phyloP scores from a whole-genome alignment of 1,139 yeast genomes.

The Debaryomyces nepalensis region DNA sequence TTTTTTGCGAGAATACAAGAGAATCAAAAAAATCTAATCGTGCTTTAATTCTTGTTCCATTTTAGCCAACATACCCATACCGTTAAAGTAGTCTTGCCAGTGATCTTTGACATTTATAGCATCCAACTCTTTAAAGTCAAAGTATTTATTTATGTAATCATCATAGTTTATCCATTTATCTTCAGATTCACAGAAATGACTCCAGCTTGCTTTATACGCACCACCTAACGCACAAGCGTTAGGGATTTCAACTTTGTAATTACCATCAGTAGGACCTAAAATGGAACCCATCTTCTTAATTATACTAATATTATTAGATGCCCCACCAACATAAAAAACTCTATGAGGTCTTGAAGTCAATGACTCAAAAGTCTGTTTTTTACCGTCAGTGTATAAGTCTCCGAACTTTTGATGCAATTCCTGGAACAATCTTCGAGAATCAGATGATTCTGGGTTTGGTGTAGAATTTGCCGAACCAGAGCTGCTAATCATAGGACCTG shows the following conservation, averaged over 20 bases:
- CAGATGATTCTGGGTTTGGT: constrained; percentile 21
- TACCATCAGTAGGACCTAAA: constrained; percentile 65
- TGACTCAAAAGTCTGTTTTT: constrained; percentile 45
- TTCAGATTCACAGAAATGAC: constrained; percentile 44
- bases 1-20: constrained; percentile 11
- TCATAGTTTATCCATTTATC: constrained; percentile 45
- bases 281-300: constrained; percentile 72
- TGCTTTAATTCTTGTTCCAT: constrained; percentile 45
- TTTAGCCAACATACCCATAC: constrained; percentile 54
- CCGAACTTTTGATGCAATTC: constrained; percentile 41
- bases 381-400: constrained; percentile 54
- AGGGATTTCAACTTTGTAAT: constrained; percentile 74
- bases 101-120: constrained; percentile 43
- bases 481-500: constrained; percentile 65
- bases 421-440: constrained; percentile 23
- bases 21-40: constrained; percentile 14
- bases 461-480: constrained; percentile 20
- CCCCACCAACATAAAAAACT: constrained; percentile 87
- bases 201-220: constrained; percentile 85
- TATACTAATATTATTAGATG: constrained; percentile 71
- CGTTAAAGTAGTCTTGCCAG: constrained; percentile 55
- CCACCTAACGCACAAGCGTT: constrained; percentile 98
- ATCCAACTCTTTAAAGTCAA: constrained; percentile 55
- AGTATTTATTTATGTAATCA: constrained; percentile 45
- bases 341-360: constrained; percentile 65